These are phyloP conservation scores for Cystobasidiaceae sp. DNA, from an alignment of 1,284 basidiomycete genomes.

Conservation along the genomic window DNA sequence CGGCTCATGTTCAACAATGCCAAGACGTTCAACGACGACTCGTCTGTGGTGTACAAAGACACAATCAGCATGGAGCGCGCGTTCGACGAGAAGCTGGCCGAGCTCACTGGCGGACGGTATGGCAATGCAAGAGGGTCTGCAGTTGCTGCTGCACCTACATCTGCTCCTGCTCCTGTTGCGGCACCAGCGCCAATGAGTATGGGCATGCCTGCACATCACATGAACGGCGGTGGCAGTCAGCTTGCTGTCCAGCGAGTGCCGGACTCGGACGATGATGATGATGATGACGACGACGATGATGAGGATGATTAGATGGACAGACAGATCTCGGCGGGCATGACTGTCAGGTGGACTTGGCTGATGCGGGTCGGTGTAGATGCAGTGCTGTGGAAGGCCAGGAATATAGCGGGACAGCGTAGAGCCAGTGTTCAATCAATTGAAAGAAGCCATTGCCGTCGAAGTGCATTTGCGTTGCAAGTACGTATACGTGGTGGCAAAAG, in stretches of 20 bases:
- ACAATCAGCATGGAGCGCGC: slow-evolving; percentile 86
- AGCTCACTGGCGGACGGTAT: slow-evolving; percentile 4
- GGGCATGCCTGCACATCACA: not conserved
- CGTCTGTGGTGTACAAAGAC: slow-evolving; percentile 85
- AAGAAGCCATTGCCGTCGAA: no score
- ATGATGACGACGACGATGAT: slow-evolving; percentile 3
- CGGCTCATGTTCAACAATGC: slow-evolving; percentile 88
- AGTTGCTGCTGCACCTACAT: not conserved
- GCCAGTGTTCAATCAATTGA: no score
- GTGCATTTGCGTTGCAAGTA: no score
- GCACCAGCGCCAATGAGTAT: not conserved
- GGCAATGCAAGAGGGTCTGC: no score
- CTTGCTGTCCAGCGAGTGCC: not conserved
- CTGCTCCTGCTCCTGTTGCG: not conserved
- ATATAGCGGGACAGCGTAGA: no score
- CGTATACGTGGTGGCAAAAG: no score
- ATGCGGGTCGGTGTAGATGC: no score
- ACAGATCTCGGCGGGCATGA: no score
- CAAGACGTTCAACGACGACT: slow-evolving; percentile 52
- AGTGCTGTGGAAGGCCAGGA: no score
- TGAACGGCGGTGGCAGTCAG: not conserved
- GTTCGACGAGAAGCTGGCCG: slow-evolving; percentile 49
- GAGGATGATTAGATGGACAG: not conserved
- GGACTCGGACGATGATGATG: slow-evolving; percentile 12
- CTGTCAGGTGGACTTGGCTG: no score